Evolutionary conservation across 176 grass and related monocot species (phyloP).

Genomic region (Leersia perrieri): DNA sequence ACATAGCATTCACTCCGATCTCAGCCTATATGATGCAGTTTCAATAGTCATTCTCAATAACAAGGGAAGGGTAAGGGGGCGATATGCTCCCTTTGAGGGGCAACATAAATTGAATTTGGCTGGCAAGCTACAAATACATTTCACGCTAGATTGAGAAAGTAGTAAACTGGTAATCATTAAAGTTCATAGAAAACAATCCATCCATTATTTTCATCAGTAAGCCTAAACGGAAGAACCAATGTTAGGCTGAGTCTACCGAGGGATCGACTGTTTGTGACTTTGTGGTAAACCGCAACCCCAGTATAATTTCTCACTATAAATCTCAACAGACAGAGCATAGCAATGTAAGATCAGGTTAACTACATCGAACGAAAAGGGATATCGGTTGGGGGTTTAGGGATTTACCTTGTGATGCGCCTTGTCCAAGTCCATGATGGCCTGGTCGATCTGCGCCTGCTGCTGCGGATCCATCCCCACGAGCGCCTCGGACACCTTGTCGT

Average conservation of each 20-base stretch:
- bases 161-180: neutral
- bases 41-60: slow-evolving; percentile 14
- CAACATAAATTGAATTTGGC: neutral
- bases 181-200: neutral
- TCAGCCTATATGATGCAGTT: slow-evolving; percentile 50
- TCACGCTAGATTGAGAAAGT: neutral
- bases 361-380: neutral
- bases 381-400: neutral
- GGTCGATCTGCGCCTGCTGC: slow-evolving; percentile 96
- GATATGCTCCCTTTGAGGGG: neutral
- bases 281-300: slow-evolving; percentile 7
- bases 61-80: too few relatives aligned
- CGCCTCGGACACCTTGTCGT: slow-evolving; percentile 90
- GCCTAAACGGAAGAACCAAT: slow-evolving; percentile 11
- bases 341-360: slow-evolving; percentile 31
- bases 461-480: slow-evolving; percentile 92
- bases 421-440: slow-evolving; percentile 98
- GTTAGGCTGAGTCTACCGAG: neutral
- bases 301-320: neutral
- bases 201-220: neutral
- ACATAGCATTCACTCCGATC: slow-evolving; percentile 83
- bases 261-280: neutral
- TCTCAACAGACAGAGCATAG: slow-evolving; percentile 5
- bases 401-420: slow-evolving; percentile 82
- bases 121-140: neutral